Conservation (phyloP, 2,329 filamentous ascomycete genomes). For the Talaromyces sp. region DNA sequence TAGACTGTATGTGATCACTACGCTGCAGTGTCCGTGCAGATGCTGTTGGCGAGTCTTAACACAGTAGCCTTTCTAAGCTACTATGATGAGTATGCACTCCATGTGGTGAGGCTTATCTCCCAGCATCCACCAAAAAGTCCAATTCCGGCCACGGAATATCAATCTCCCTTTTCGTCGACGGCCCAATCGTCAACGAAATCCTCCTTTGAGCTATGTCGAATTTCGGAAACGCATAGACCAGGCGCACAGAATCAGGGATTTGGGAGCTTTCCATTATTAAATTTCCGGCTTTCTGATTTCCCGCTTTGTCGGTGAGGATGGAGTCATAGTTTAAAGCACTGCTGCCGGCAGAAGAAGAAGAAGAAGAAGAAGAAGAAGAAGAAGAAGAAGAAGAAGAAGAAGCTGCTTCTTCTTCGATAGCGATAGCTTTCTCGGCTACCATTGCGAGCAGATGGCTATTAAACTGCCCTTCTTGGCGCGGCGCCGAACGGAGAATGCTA, state of each 20-base stretch:
- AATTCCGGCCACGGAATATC: slow-evolving; percentile 3
- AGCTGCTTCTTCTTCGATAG: slow-evolving; percentile 26
- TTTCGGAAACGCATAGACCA: background rate
- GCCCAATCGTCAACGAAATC: background rate
- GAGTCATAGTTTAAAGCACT: background rate
- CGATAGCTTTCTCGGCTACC: slow-evolving; percentile 26
- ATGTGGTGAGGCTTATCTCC: background rate
- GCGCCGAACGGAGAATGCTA: slow-evolving; percentile 24
- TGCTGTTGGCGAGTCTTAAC: too few relatives aligned
- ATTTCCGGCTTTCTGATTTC: background rate
- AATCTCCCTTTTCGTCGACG: background rate
- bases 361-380: too few relatives aligned
- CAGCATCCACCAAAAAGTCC: background rate
- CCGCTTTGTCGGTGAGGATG: background rate
- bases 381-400: too few relatives aligned
- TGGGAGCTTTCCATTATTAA: background rate
- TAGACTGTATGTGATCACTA: too few relatives aligned
- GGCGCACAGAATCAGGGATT: background rate
- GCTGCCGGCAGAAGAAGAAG: background rate
- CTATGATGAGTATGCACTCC: too few relatives aligned
- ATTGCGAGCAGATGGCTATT: slow-evolving; percentile 25
- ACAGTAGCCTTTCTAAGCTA: too few relatives aligned
- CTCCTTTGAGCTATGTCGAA: background rate
- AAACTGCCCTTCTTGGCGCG: slow-evolving; percentile 27
- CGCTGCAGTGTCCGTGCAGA: too few relatives aligned